Evolutionary conservation across 2,329 filamentous ascomycete genomes (phyloP), one percentile per base, ranked within the genome.

Genomic region (Neocucurbitaria cava): DNA sequence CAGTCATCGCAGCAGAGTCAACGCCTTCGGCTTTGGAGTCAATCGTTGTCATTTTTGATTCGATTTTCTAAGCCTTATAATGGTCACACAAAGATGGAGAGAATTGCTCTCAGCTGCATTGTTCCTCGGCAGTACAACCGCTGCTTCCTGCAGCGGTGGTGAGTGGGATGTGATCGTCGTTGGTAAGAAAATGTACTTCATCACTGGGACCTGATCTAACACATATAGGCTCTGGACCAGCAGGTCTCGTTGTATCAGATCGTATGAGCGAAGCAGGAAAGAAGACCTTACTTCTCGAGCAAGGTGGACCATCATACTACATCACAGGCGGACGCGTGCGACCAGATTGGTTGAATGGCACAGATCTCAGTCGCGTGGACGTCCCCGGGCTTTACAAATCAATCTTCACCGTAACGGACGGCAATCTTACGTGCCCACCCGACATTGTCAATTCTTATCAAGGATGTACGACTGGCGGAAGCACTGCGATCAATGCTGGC

Each of bases 401-500:
- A 40, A 84, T 85, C 54, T 85, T 83, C 63, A 65, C 67, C 18
- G 73, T 75, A 6, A 66, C 67, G 11, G 74, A 76, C 26, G 61
- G 60, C 2, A 68, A 75, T 36, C 62, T 84, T 20, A 64, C 77
- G 2, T 84, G 82, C 57, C 36, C 59, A 15, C 56, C 76, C 2
- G 74, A 76, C 7, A 63, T 76, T 3, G 69, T 80, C 13, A 76
- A 76, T 30, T 77, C 76, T 9, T 83, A 77, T 57, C 76, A 79
- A 21, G 83, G 78, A 24, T 85, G 83, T 64, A 79, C 80, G 0
- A 73, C 84, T 13, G 82, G 82, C 5, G 82, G 82, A 8, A 79
- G 77, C 52, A 82, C 79, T 42, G 81, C 82, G 9, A 82, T 85
- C 68, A 85, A 85, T 50, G 82, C 82, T 5, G 82, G 82, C 8